These are phyloP conservation scores for Gentiana straminea DNA, from an alignment of 257 asterid genomes.

Conservation along the genomic window DNA sequence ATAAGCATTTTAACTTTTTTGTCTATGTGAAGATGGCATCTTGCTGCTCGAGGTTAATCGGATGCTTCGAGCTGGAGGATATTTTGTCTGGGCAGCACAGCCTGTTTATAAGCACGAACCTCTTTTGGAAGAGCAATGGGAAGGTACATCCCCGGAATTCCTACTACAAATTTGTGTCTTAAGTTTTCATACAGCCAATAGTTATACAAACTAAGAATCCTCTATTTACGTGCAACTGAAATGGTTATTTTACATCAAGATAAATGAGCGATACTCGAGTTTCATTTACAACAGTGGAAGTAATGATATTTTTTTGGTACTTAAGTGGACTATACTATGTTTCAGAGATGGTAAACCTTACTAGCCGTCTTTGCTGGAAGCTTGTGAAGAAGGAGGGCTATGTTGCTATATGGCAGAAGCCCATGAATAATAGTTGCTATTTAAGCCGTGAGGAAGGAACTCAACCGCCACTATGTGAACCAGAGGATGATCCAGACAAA, in stretches of 20 bases:
- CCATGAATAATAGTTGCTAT: conserved; percentile 73
- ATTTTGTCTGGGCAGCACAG: conserved; percentile 94
- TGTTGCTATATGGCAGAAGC: conserved; percentile 85
- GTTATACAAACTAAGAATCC: no score
- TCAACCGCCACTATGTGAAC: conserved; percentile 63
- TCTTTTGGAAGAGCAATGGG: conserved; percentile 76
- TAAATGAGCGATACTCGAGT: no score
- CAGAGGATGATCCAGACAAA: conserved; percentile 68
- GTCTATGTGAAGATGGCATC: conserved; percentile 58
- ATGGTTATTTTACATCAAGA: no score
- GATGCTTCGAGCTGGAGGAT: conserved; percentile 89
- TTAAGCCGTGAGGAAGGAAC: conserved; percentile 58
- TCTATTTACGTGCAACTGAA: no score
- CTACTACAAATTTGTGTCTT: not conserved
- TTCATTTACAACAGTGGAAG: no score
- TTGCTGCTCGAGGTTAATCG: conserved; percentile 86
- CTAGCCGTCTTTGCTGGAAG: conserved; percentile 75
- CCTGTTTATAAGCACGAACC: conserved; percentile 90
- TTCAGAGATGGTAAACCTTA: conserved; percentile 74
- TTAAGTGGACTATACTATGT: not conserved
- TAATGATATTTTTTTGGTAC: no score
- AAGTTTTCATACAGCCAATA: not conserved
- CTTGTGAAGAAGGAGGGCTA: conserved; percentile 88
- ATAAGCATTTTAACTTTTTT: conserved; percentile 6
- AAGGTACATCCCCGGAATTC: conserved; percentile 35